These are phyloP conservation scores for Phialemonium atrogriseum DNA, from an alignment of 2,329 filamentous ascomycete species.

Conservation along the genomic window DNA sequence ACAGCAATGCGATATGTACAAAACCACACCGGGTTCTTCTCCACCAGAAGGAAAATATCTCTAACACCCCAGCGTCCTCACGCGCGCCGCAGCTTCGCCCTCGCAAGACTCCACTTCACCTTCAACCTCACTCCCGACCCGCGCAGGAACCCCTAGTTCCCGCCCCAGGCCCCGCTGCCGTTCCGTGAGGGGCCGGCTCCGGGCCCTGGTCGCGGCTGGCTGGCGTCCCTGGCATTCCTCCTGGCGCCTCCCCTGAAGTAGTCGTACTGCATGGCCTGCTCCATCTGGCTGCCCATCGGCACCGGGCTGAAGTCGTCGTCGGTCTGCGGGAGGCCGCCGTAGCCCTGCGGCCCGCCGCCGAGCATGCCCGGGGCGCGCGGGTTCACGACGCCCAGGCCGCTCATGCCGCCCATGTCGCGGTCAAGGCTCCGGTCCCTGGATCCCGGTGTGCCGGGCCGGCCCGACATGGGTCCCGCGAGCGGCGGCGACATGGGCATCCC, in stretches of 20 bases:
- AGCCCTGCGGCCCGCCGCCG: conserved; percentile 50
- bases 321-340: conserved; percentile 49
- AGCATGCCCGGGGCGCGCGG: conserved; percentile 42
- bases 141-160: background rate
- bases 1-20: background rate
- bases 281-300: conserved; percentile 7
- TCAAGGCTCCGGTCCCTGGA: conserved; percentile 16
- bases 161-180: conserved; percentile 1
- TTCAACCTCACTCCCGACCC: background rate
- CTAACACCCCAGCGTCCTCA: no score
- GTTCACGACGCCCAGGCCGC: conserved; percentile 11
- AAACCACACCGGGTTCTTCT: no score
- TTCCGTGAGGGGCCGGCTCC: background rate
- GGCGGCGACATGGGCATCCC: conserved; percentile 36
- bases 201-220: no score
- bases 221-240: conserved; percentile 4
- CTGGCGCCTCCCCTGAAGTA: conserved; percentile 39
- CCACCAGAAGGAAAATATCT: no score
- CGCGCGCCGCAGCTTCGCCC: no score
- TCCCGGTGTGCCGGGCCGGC: conserved; percentile 8
- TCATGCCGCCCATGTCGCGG: conserved; percentile 14
- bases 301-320: conserved; percentile 30
- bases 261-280: conserved; percentile 41
- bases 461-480: background rate
- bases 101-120: conserved; percentile 1